phyloP scores from a whole-genome alignment of 768 basidiomycete species.

The Russula ochroleuca region DNA sequence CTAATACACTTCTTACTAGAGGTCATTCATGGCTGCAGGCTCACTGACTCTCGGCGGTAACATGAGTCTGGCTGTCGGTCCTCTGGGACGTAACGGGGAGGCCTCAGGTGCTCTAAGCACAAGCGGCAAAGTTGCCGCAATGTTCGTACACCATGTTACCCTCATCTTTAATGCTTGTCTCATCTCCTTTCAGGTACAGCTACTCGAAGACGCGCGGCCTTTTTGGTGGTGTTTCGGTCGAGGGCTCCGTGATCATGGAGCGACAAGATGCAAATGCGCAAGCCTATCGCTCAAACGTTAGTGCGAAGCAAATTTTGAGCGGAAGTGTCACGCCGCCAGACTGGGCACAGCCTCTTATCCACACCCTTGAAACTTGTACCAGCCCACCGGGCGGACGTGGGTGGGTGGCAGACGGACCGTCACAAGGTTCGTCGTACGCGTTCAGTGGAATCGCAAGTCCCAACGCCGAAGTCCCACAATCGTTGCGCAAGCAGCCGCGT shows the following conservation, averaged over 20 bases:
- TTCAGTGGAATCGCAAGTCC: slow-evolving; percentile 55
- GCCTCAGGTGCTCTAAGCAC: slow-evolving; percentile 79
- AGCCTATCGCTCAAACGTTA: slow-evolving; percentile 74
- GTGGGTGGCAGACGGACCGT: slow-evolving; percentile 56
- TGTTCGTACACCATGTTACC: slow-evolving; percentile 46
- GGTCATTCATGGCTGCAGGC: slow-evolving; percentile 92
- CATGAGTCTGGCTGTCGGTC: slow-evolving; percentile 84
- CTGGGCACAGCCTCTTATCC: slow-evolving; percentile 75
- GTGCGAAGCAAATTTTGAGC: slow-evolving; percentile 73
- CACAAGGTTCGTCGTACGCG: slow-evolving; percentile 41
- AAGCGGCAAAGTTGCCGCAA: slow-evolving; percentile 85
- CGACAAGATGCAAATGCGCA: slow-evolving; percentile 87
- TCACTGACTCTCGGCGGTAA: slow-evolving; percentile 88
- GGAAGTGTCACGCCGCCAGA: slow-evolving; percentile 68
- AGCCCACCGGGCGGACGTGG: slow-evolving; percentile 60
- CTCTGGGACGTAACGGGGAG: slow-evolving; percentile 93
- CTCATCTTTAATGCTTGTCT: background rate
- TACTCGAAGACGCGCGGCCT: slow-evolving; percentile 91
- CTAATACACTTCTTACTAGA: slow-evolving; percentile 36
- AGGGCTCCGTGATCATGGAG: slow-evolving; percentile 90
- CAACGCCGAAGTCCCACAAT: slow-evolving; percentile 31
- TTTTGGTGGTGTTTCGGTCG: slow-evolving; percentile 86
- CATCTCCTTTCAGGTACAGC: slow-evolving; percentile 57
- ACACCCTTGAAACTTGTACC: slow-evolving; percentile 68
- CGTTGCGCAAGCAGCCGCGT: slow-evolving; percentile 20